A percentile compares a stretch with the other conserved stretches of the same genome.
These are phyloP conservation scores for Exidia glandulosa DNA, from an alignment of 768 basidiomycete species.

Conservation along the genomic window DNA sequence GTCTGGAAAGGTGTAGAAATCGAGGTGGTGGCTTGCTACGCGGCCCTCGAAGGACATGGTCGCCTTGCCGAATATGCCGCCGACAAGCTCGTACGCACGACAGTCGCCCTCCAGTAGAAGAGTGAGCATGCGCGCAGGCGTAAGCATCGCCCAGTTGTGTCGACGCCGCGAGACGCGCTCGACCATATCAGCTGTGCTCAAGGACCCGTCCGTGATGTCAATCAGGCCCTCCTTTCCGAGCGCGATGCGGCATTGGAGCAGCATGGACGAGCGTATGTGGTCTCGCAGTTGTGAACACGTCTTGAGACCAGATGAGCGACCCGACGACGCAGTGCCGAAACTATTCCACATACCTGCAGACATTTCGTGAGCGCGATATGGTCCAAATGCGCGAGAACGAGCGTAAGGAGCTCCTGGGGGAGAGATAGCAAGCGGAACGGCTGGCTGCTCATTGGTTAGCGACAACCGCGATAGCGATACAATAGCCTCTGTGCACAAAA, in stretches of 20 bases:
- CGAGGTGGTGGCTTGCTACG: constrained; percentile 11
- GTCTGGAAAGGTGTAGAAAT: constrained; percentile 7
- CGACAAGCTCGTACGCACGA: constrained; percentile 51
- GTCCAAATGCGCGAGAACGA: not conserved
- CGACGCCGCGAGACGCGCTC: constrained; percentile 24
- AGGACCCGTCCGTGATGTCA: not conserved
- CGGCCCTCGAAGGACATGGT: constrained; percentile 11
- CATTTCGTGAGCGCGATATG: not conserved
- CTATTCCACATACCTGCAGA: not conserved
- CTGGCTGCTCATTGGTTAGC: too few species aligned
- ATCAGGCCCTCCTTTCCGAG: constrained; percentile 9
- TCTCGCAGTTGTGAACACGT: constrained; percentile 1
- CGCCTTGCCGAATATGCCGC: constrained; percentile 43
- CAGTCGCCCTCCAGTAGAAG: constrained; percentile 27
- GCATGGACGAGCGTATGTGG: not conserved
- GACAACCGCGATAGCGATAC: too few species aligned
- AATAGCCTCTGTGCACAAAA: too few species aligned
- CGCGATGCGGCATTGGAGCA: constrained; percentile 10
- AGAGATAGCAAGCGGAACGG: not conserved
- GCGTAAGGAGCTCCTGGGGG: not conserved
- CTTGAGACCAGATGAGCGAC: too few species aligned
- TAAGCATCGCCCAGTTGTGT: constrained; percentile 22
- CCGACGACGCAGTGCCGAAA: too few species aligned
- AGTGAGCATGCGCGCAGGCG: constrained; percentile 12
- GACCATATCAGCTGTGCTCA: constrained; percentile 18